Evolutionary conservation across 768 basidiomycete genomes (phyloP).

Genomic region (Collybia sordida): DNA sequence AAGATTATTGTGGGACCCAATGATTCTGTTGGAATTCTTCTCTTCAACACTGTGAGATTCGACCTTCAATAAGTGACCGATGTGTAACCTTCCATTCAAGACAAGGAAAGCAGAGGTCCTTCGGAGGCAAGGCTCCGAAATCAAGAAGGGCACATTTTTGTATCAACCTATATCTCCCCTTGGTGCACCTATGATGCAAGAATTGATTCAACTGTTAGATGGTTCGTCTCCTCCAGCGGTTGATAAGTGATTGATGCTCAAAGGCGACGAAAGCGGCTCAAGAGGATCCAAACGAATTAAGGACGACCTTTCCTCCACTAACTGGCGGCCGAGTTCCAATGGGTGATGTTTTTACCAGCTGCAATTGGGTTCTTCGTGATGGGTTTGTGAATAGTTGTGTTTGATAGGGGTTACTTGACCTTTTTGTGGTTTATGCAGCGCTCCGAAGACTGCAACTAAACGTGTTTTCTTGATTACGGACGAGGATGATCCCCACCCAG

Average conservation of each 20-base stretch:
- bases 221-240: constrained; percentile 39
- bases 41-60: constrained; percentile 86
- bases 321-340: constrained; percentile 65
- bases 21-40: constrained; percentile 85
- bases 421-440: constrained; percentile 38
- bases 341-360: constrained; percentile 88
- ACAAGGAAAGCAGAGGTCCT: constrained; percentile 34
- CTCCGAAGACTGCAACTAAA: constrained; percentile 87
- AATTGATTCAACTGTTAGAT: constrained; percentile 75
- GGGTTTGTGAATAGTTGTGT: constrained; percentile 45
- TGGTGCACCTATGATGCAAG: constrained; percentile 79
- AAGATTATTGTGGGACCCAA: constrained; percentile 89
- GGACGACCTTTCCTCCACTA: constrained; percentile 63
- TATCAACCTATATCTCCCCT: constrained; percentile 78
- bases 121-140: constrained; percentile 46
- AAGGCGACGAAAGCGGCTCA: constrained; percentile 51
- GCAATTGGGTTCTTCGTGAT: constrained; percentile 87
- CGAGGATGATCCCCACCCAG: constrained; percentile 74
- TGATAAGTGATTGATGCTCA: not conserved
- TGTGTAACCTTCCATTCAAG: constrained; percentile 24
- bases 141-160: constrained; percentile 68
- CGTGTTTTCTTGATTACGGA: constrained; percentile 93
- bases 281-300: constrained; percentile 58
- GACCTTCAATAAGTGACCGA: constrained; percentile 1
- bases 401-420: not conserved